These are phyloP conservation scores for Tubosaeta sp. DNA, from an alignment of 768 basidiomycete species.

Conservation along the genomic window DNA sequence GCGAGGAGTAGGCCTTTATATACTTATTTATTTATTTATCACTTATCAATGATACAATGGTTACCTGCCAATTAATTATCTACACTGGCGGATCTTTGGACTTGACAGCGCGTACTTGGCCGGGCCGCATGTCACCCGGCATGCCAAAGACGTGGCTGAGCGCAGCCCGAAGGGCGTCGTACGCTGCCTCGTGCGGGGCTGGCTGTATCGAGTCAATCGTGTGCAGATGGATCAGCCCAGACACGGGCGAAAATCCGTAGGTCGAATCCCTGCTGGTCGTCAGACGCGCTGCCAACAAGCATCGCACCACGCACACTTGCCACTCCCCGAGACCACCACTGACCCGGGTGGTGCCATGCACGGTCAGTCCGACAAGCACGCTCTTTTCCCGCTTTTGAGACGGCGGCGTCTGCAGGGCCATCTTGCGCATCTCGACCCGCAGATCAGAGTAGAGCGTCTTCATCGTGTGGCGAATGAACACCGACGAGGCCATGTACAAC, in stretches of 20 bases:
- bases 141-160: slow-evolving; percentile 25
- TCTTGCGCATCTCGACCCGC: slow-evolving; percentile 49
- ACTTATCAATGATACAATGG: background rate
- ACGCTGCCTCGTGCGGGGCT: slow-evolving; percentile 67
- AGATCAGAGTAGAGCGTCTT: slow-evolving; percentile 71
- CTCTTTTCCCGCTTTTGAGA: slow-evolving; percentile 48
- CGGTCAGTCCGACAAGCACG: slow-evolving; percentile 49
- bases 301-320: slow-evolving; percentile 53
- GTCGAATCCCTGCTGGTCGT: slow-evolving; percentile 52
- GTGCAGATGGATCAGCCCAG: slow-evolving; percentile 62
- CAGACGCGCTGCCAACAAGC: background rate
- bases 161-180: slow-evolving; percentile 49
- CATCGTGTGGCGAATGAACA: slow-evolving; percentile 68
- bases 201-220: slow-evolving; percentile 74
- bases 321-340: slow-evolving; percentile 62
- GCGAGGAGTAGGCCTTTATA: background rate
- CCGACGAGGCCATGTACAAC: slow-evolving; percentile 66
- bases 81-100: slow-evolving; percentile 4
- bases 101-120: slow-evolving; percentile 1
- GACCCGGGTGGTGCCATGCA: slow-evolving; percentile 58
- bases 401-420: slow-evolving; percentile 30
- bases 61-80: slow-evolving; percentile 7
- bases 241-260: slow-evolving; percentile 65
- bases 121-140: background rate
- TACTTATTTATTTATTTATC: background rate